These are phyloP conservation scores for Ilyonectria sp. DNA, from an alignment of 2,329 filamentous ascomycete species.

Conservation along the genomic window DNA sequence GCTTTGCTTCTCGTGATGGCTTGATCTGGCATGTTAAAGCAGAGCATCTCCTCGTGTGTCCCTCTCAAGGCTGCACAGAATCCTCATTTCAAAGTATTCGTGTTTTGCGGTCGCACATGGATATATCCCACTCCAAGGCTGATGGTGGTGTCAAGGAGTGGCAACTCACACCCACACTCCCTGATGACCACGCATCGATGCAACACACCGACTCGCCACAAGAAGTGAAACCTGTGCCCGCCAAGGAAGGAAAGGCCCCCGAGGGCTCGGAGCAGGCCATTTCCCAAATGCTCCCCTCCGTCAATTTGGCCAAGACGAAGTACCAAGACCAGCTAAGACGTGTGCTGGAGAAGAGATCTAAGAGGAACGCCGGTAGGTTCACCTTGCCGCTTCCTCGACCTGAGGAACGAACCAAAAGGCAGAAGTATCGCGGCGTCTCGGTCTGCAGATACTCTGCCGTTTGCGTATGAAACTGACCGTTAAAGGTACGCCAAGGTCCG, in stretches of 20 bases:
- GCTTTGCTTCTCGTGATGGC: slow-evolving; percentile 56
- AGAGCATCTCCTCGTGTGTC: slow-evolving; percentile 61
- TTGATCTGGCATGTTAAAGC: slow-evolving; percentile 61
- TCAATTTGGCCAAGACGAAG: slow-evolving; percentile 53
- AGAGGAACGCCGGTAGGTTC: slow-evolving; percentile 47
- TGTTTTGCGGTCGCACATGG: slow-evolving; percentile 56
- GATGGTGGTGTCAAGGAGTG: slow-evolving; percentile 45
- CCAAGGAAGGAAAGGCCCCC: slow-evolving; percentile 1
- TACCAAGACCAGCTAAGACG: slow-evolving; percentile 54
- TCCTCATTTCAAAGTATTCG: slow-evolving; percentile 52
- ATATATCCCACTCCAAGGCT: slow-evolving; percentile 52
- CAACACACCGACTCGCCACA: neutral
- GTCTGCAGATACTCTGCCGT: neutral
- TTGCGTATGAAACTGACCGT: slow-evolving; percentile 24
- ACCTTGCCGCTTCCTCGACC: neutral
- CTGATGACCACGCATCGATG: neutral
- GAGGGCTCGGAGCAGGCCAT: neutral
- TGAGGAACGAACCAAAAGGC: neutral
- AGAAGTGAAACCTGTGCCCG: slow-evolving; percentile 24
- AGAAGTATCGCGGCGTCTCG: neutral
- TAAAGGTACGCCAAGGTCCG: slow-evolving; percentile 47
- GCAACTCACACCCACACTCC: slow-evolving; percentile 38
- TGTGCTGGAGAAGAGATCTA: slow-evolving; percentile 54
- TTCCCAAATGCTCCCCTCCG: slow-evolving; percentile 35
- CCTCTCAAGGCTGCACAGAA: slow-evolving; percentile 56